A percentile compares a stretch with the other conserved stretches of the same genome.
These are phyloP conservation scores for Lactarius akahatsu DNA, from an alignment of 768 basidiomycete species.

Conservation along the genomic window DNA sequence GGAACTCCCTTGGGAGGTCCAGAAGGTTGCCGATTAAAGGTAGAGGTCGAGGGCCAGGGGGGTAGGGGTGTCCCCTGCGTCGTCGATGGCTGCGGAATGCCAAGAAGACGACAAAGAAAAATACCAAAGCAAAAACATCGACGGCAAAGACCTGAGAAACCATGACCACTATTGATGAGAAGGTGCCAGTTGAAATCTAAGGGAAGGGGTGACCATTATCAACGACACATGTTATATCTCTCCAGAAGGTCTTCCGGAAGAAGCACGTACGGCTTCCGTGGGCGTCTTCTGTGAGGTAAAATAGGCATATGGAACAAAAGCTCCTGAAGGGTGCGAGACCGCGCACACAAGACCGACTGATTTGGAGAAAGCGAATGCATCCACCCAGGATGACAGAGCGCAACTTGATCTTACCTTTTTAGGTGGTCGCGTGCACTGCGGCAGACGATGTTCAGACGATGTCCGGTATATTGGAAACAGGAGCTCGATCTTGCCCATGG, in stretches of 20 bases:
- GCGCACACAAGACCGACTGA: background rate
- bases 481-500: background rate
- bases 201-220: background rate
- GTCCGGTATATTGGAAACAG: background rate
- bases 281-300: background rate
- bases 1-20: constrained; percentile 8
- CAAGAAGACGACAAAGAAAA: background rate
- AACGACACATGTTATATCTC: background rate
- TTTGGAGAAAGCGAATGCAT: background rate
- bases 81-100: constrained; percentile 4
- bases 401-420: background rate
- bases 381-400: background rate
- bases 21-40: constrained; percentile 6
- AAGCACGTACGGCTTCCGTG: background rate
- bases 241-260: background rate
- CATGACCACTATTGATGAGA: background rate
- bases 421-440: background rate
- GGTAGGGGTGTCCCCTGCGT: background rate
- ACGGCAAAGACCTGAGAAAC: background rate
- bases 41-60: constrained; percentile 6
- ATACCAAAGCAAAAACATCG: background rate
- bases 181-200: background rate
- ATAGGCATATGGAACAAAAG: background rate
- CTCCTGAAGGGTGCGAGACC: background rate
- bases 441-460: background rate